Conservation (phyloP, 768 basidiomycete genomes). For the Russula compacta region DNA sequence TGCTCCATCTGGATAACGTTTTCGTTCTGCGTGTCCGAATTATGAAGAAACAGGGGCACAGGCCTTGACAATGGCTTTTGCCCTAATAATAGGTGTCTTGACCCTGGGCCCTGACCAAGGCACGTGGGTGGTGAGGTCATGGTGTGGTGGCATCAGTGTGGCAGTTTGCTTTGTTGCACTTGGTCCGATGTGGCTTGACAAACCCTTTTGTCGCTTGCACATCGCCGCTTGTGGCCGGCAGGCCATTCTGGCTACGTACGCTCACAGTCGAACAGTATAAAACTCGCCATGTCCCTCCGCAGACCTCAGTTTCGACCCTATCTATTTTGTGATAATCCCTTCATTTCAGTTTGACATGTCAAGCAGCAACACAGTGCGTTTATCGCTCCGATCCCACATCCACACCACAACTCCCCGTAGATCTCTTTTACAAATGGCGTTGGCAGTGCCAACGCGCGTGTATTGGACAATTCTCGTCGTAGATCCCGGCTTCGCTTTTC, state of each 20-base stretch:
- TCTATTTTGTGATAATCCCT: background rate
- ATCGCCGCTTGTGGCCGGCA: background rate
- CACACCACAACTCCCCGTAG: background rate
- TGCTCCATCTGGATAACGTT: background rate
- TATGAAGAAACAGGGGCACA: background rate
- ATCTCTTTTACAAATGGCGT: background rate
- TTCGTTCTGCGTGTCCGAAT: background rate
- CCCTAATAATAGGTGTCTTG: background rate
- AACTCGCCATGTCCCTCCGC: background rate
- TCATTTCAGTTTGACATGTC: background rate
- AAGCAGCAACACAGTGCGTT: slow-evolving; percentile 1
- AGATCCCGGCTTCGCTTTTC: background rate
- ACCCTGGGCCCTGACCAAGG: background rate
- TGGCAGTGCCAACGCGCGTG: slow-evolving; percentile 2
- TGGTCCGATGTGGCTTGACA: background rate
- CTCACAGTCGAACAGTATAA: background rate
- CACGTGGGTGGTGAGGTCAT: background rate
- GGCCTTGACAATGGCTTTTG: background rate
- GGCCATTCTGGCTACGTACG: background rate
- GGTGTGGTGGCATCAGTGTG: background rate
- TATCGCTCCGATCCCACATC: background rate
- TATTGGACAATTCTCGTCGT: background rate
- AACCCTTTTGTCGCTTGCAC: background rate
- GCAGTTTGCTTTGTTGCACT: background rate
- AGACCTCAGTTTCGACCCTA: background rate